These are phyloP conservation scores for Globisporangium iwayamae DNA, from an alignment of 352 stramenopile genomes.

Conservation along the genomic window DNA sequence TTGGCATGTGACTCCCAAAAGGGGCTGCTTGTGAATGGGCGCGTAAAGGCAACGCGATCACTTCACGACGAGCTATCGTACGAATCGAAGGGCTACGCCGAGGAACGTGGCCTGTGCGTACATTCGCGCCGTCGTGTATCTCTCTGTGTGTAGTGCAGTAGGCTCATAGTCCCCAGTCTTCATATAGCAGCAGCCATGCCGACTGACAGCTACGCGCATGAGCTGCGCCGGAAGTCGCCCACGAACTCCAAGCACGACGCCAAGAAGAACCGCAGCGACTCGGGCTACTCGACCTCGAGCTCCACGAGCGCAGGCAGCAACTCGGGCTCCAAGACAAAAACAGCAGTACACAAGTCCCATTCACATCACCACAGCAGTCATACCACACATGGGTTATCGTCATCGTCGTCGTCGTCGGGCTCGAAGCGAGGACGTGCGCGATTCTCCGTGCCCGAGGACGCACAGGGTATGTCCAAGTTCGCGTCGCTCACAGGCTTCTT, in stretches of 20 bases:
- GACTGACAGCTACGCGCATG: constrained; percentile 8
- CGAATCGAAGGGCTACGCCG: not conserved
- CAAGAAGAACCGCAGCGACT: constrained; percentile 3
- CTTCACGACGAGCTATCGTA: constrained; percentile 6
- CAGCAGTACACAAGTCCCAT: constrained; percentile 4
- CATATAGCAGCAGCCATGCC: not conserved
- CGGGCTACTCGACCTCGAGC: constrained; percentile 7
- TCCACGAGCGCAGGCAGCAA: constrained; percentile 5
- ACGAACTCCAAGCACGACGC: not conserved
- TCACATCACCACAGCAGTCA: not conserved
- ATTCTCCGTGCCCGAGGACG: constrained; percentile 50
- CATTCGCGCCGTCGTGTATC: not conserved
- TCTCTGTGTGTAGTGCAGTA: not conserved
- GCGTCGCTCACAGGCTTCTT: constrained; percentile 61
- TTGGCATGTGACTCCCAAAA: not conserved
- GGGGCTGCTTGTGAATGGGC: not conserved
- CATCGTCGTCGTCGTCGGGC: constrained; percentile 5
- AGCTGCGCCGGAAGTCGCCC: constrained; percentile 4
- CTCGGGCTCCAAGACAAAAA: not conserved
- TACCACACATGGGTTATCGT: not conserved
- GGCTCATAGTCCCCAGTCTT: not conserved
- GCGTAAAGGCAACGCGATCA: not conserved
- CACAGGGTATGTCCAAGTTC: constrained; percentile 36
- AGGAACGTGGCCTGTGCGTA: not conserved
- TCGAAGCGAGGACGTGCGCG: constrained; percentile 51